These are phyloP conservation scores for Daldinia grandis DNA, from an alignment of 495 filamentous ascomycete genomes.

Conservation along the genomic window DNA sequence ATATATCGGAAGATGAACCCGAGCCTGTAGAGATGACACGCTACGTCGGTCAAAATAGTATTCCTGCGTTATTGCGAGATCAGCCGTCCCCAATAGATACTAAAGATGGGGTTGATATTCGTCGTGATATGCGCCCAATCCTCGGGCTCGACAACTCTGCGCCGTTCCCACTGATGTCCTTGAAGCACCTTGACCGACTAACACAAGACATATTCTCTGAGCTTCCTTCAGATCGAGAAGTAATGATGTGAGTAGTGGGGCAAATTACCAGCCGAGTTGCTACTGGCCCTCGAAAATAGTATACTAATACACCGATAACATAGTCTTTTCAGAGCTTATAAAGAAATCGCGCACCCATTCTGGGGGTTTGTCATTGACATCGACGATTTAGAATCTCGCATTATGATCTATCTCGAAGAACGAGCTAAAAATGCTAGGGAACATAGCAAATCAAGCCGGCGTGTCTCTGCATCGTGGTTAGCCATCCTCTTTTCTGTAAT, in stretches of 20 bases:
- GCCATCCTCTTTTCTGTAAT: constrained; percentile 81
- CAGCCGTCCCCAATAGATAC: constrained; percentile 58
- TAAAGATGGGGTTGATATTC: constrained; percentile 58
- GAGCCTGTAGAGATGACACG: constrained; percentile 69
- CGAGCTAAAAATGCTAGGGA: constrained; percentile 64
- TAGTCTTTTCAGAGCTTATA: constrained; percentile 77
- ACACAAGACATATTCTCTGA: constrained; percentile 74
- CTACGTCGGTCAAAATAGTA: constrained; percentile 72
- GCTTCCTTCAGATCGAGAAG: constrained; percentile 69
- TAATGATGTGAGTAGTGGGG: constrained; percentile 57
- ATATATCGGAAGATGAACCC: constrained; percentile 61
- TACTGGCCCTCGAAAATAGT: neutral
- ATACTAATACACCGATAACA: constrained; percentile 8
- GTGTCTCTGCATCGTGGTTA: constrained; percentile 71
- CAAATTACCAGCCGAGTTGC: constrained; percentile 16
- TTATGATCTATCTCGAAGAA: constrained; percentile 73
- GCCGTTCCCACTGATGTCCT: constrained; percentile 84
- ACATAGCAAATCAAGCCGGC: constrained; percentile 57
- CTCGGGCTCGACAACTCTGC: constrained; percentile 85
- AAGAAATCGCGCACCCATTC: constrained; percentile 77
- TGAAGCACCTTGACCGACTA: constrained; percentile 72
- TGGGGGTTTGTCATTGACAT: constrained; percentile 82
- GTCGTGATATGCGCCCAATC: constrained; percentile 76
- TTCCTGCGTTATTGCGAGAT: constrained; percentile 72
- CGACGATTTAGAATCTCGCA: constrained; percentile 68